phyloP scores from a whole-genome alignment of 176 grass and related monocot species.

The Phoenix roebelenii region DNA sequence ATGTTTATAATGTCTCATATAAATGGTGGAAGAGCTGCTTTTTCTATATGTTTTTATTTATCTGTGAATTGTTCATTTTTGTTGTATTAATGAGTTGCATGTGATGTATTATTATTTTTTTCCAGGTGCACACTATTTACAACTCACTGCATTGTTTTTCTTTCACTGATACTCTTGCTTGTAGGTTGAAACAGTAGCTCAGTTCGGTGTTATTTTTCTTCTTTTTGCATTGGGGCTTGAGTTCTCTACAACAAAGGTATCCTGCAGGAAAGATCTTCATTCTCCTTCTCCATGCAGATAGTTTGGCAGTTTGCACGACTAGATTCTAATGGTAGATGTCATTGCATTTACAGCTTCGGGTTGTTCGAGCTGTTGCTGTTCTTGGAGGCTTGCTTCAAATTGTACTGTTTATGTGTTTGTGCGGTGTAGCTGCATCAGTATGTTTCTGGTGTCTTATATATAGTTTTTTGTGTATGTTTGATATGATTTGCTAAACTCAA shows the following conservation, averaged over 20 bases:
- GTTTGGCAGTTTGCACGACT: background rate
- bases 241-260: conserved; percentile 90
- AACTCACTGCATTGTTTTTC: no score
- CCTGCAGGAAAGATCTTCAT: conserved; percentile 4
- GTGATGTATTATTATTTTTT: no score
- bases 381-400: conserved; percentile 95
- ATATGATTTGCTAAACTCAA: no score
- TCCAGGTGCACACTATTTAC: no score
- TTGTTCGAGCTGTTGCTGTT: conserved; percentile 90
- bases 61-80: background rate
- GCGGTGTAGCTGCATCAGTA: conserved; percentile 89
- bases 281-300: no score
- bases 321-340: background rate
- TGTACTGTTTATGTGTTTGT: conserved; percentile 92
- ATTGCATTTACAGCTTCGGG: conserved; percentile 62
- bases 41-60: background rate
- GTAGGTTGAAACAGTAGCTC: conserved; percentile 98
- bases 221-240: conserved; percentile 94
- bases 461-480: no score
- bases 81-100: no score
- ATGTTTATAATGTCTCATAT: no score
- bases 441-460: conserved; percentile 2
- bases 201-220: conserved; percentile 99
- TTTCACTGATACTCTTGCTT: background rate
- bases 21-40: no score